Evolutionary conservation across 2,329 filamentous ascomycete species (phyloP).

Genomic region (Fusarium sp.): DNA sequence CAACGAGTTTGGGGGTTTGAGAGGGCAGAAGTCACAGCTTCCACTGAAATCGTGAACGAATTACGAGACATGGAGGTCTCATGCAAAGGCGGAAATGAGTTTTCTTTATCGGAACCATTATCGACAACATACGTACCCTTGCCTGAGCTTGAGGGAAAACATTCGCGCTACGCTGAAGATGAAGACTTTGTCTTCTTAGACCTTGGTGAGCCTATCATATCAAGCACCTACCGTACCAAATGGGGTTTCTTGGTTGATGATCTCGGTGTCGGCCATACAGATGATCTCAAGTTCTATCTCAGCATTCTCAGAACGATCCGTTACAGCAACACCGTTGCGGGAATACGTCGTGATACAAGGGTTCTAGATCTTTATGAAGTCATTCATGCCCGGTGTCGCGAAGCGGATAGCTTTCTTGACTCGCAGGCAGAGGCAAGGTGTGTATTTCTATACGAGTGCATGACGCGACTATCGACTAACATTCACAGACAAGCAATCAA

Average conservation of each 20-base stretch:
- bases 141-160: conserved; percentile 37
- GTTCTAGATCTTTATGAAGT: conserved; percentile 43
- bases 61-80: conserved; percentile 23
- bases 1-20: conserved; percentile 27
- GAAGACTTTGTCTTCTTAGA: conserved; percentile 36
- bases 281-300: conserved; percentile 41
- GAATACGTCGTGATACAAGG: conserved; percentile 11
- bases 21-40: background rate
- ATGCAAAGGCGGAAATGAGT: conserved; percentile 24
- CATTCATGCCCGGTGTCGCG: conserved; percentile 35
- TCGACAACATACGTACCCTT: conserved; percentile 35
- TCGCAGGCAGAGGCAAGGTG: conserved; percentile 23
- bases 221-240: conserved; percentile 23
- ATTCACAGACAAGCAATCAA: conserved; percentile 12
- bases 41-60: conserved; percentile 10
- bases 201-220: conserved; percentile 27
- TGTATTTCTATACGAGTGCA: background rate
- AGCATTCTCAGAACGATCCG: conserved; percentile 28
- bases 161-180: conserved; percentile 32
- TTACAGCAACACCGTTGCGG: conserved; percentile 2
- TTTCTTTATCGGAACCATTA: background rate
- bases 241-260: conserved; percentile 44
- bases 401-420: conserved; percentile 23
- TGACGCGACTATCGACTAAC: background rate
- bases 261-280: conserved; percentile 31